Conservation (phyloP, 1,284 basidiomycete species). For the Puccinia coronata region DNA sequence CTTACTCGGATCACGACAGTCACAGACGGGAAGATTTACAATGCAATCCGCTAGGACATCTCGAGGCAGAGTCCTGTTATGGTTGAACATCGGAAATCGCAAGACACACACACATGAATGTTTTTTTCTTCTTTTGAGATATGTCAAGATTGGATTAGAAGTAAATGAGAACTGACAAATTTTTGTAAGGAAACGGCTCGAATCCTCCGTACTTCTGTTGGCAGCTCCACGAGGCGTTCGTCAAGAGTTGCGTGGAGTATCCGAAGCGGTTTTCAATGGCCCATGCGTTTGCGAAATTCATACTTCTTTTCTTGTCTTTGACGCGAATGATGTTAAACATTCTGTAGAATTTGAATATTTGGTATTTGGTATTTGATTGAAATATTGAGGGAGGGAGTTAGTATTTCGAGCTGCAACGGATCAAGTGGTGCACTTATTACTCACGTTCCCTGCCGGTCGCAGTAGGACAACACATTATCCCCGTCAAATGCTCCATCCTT, state of each 20-base stretch:
- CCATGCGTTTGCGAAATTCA: slow-evolving; percentile 40
- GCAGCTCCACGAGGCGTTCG: slow-evolving; percentile 45
- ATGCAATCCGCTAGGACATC: slow-evolving; percentile 48
- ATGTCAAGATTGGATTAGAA: not conserved
- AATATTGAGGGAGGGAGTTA: not conserved
- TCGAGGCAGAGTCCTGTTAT: slow-evolving; percentile 41
- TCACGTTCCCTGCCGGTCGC: slow-evolving; percentile 49
- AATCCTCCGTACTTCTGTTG: slow-evolving; percentile 49
- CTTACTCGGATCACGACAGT: slow-evolving; percentile 47
- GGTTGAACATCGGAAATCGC: slow-evolving; percentile 9
- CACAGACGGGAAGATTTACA: slow-evolving; percentile 48
- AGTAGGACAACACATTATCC: slow-evolving; percentile 44
- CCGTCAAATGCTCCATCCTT: slow-evolving; percentile 39
- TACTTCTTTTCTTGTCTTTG: slow-evolving; percentile 31
- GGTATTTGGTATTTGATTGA: not conserved
- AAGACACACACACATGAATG: not conserved
- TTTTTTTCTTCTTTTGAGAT: not conserved
- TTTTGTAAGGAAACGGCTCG: slow-evolving; percentile 47
- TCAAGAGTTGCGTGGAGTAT: slow-evolving; percentile 48
- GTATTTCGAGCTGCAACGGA: not conserved
- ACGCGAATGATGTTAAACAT: slow-evolving; percentile 50
- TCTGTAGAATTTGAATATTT: slow-evolving; percentile 1
- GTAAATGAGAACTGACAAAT: not conserved
- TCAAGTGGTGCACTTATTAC: not conserved
- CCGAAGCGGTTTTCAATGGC: slow-evolving; percentile 41